Percentiles rank a stretch among this genome's conserved stretches.
These are phyloP conservation scores for Dacryopinax primogenitus DNA, from an alignment of 768 basidiomycete genomes.

Conservation along the genomic window DNA sequence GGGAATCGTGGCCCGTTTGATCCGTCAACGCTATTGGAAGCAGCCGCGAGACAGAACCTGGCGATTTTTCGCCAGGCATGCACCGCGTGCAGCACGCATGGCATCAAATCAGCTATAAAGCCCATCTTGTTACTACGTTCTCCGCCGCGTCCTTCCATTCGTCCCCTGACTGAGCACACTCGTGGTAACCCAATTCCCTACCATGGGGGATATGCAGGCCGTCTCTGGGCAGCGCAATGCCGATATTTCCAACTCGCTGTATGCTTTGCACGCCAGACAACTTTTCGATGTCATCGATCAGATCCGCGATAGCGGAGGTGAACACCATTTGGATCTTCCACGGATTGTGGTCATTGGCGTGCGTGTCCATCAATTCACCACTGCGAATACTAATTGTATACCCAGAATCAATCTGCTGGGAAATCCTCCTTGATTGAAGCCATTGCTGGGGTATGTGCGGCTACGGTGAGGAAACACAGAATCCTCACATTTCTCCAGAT, in stretches of 20 bases:
- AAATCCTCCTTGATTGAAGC: constrained; percentile 35
- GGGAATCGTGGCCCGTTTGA: too few species aligned
- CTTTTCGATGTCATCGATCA: not conserved
- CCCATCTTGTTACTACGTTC: too few species aligned
- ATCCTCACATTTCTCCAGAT: constrained; percentile 25
- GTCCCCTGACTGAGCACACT: too few species aligned
- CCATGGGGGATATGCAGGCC: not conserved
- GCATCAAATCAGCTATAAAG: too few species aligned
- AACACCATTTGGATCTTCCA: constrained; percentile 29
- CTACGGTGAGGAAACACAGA: not conserved
- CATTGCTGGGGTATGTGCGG: constrained; percentile 33
- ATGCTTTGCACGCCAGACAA: not conserved
- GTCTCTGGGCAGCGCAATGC: not conserved
- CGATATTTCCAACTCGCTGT: not conserved
- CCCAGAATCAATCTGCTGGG: constrained; percentile 39
- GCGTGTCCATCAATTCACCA: not conserved
- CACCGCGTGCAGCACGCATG: too few species aligned
- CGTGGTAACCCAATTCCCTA: too few species aligned
- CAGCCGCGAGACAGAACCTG: too few species aligned
- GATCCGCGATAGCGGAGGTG: not conserved
- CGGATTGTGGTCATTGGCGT: constrained; percentile 38
- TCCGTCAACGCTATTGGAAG: too few species aligned
- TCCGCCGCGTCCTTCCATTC: too few species aligned
- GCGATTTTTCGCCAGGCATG: too few species aligned
- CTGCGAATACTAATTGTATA: not conserved